These are phyloP conservation scores for Apiotrichum brassicae DNA, from an alignment of 1,284 basidiomycete genomes.

Conservation along the genomic window DNA sequence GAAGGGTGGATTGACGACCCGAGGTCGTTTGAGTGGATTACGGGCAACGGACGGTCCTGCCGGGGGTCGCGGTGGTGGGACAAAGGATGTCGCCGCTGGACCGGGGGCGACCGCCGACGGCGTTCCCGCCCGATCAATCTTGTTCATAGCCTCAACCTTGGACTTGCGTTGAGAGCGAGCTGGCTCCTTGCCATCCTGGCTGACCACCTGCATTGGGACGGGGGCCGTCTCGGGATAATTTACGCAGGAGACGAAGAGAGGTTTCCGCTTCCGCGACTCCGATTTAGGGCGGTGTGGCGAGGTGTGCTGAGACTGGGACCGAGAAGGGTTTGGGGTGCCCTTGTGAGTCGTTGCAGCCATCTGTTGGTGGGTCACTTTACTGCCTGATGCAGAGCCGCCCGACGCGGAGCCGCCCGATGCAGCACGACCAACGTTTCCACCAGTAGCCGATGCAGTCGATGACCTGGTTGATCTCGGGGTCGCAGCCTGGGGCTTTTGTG, in stretches of 20 bases:
- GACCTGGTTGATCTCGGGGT: conserved; percentile 16
- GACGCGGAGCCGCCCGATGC: background rate
- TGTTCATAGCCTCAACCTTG: conserved; percentile 38
- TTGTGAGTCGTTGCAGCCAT: no score
- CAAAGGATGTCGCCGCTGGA: conserved; percentile 34
- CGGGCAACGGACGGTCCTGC: conserved; percentile 15
- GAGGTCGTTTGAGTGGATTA: conserved; percentile 33
- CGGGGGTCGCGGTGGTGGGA: conserved; percentile 23
- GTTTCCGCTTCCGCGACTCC: conserved; percentile 16
- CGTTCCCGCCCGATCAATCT: conserved; percentile 34
- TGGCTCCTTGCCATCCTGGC: conserved; percentile 22
- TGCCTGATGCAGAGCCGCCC: background rate
- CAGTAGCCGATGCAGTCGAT: background rate
- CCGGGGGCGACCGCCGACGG: conserved; percentile 18
- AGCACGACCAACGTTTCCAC: background rate
- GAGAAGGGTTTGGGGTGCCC: background rate
- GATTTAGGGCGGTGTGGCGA: background rate
- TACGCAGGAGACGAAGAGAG: conserved; percentile 34
- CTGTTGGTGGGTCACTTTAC: background rate
- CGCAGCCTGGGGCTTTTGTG: conserved; percentile 4
- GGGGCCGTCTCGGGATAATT: conserved; percentile 31
- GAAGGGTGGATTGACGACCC: conserved; percentile 33
- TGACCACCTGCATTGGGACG: conserved; percentile 5
- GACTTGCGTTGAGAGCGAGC: conserved; percentile 34
- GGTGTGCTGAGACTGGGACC: background rate